These are phyloP conservation scores for Podila horticola DNA, from an alignment of 192 early-diverging fungal species.

Conservation along the genomic window DNA sequence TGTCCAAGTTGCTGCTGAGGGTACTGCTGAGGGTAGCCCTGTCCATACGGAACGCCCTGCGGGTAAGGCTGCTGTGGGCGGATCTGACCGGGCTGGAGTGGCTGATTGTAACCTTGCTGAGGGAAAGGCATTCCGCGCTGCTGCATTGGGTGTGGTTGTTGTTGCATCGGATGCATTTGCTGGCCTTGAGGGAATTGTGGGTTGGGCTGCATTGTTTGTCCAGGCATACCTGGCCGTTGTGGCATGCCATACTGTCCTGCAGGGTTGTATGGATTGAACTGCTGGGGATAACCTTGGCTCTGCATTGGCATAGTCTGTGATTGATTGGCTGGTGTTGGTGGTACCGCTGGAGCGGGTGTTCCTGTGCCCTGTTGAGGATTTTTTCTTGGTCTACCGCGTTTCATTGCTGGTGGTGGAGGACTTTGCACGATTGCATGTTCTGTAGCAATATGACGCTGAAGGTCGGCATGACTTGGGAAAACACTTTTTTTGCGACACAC, in stretches of 20 bases:
- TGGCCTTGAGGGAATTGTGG: conserved; percentile 15
- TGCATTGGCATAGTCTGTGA: background rate
- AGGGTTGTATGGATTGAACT: conserved; percentile 34
- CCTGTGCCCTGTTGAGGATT: conserved; percentile 20
- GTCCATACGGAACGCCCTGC: conserved; percentile 16
- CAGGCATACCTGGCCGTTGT: conserved; percentile 25
- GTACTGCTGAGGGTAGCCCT: conserved; percentile 23
- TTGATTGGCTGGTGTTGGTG: background rate
- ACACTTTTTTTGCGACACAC: conserved; percentile 4
- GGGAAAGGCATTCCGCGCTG: conserved; percentile 34
- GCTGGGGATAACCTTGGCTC: conserved; percentile 3
- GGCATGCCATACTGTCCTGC: conserved; percentile 19
- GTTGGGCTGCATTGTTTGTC: conserved; percentile 24
- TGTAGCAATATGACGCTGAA: conserved; percentile 38
- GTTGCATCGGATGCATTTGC: conserved; percentile 16
- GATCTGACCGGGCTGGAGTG: conserved; percentile 22
- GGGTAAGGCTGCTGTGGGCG: conserved; percentile 27
- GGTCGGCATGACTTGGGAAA: conserved; percentile 27
- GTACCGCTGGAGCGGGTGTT: background rate
- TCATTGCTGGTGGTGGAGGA: conserved; percentile 39
- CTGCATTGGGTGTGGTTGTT: conserved; percentile 19
- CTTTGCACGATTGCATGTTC: conserved; percentile 41
- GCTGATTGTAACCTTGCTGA: conserved; percentile 22
- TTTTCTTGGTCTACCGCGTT: conserved; percentile 45
- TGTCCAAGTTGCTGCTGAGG: conserved; percentile 21